These are phyloP conservation scores for Daldinia concentrica DNA, from an alignment of 495 filamentous ascomycete genomes.

Conservation along the genomic window DNA sequence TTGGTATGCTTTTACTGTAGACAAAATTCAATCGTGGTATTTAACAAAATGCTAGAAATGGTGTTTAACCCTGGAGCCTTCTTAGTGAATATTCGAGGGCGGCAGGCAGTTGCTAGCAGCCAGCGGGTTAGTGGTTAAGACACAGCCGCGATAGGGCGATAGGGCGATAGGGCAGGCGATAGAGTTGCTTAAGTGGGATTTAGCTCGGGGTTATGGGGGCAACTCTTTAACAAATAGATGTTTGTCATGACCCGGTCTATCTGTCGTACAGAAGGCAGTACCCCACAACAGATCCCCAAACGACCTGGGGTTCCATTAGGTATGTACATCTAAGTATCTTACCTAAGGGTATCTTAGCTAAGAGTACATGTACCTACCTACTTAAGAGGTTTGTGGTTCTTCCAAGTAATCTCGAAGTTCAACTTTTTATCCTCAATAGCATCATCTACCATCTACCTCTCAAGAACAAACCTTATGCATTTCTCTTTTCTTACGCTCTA, in stretches of 20 bases:
- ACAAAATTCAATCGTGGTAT: not conserved
- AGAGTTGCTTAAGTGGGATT: not conserved
- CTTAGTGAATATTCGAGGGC: not conserved
- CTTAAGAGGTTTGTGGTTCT: not conserved
- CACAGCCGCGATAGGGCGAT: not conserved
- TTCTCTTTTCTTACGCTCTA: not conserved
- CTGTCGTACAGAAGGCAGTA: constrained; percentile 13
- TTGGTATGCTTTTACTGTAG: not conserved
- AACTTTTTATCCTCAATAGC: constrained; percentile 18
- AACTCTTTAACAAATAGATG: not conserved
- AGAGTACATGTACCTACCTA: constrained; percentile 1
- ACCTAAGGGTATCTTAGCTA: not conserved
- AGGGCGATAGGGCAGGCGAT: not conserved
- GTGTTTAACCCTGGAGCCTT: too few relatives aligned
- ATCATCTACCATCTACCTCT: not conserved
- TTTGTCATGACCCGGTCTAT: not conserved
- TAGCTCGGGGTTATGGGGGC: not conserved
- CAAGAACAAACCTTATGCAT: constrained; percentile 1
- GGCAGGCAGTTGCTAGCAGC: too few relatives aligned
- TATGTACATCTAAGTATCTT: not conserved
- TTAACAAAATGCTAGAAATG: too few relatives aligned
- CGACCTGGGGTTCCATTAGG: not conserved
- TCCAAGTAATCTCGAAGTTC: constrained; percentile 9
- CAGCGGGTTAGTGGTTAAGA: not conserved
- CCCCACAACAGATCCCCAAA: constrained; percentile 14